Evolutionary conservation across 768 basidiomycete genomes (phyloP).

Genomic region (Leccinellum luteum): DNA sequence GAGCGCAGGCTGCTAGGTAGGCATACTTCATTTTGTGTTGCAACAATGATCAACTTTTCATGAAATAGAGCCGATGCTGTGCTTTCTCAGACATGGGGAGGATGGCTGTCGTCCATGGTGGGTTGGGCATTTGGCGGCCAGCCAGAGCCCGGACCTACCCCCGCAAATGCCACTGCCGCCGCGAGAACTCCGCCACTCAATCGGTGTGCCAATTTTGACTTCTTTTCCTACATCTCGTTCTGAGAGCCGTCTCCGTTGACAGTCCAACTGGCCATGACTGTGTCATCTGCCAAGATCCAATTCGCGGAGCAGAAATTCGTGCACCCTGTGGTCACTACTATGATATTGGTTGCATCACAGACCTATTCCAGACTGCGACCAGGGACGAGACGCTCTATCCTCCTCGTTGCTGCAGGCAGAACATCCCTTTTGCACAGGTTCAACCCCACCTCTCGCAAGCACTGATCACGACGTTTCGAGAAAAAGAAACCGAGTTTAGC

Average conservation of each 20-base stretch:
- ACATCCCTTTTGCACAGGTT: constrained; percentile 29
- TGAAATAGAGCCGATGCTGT: background rate
- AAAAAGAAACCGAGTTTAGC: constrained; percentile 30
- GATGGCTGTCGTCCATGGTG: constrained; percentile 21
- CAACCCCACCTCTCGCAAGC: constrained; percentile 20
- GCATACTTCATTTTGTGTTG: background rate
- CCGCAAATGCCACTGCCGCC: background rate
- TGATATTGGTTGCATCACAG: constrained; percentile 32
- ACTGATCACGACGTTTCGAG: constrained; percentile 19
- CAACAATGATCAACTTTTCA: background rate
- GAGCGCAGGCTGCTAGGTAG: constrained; percentile 8
- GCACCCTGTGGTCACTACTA: constrained; percentile 37
- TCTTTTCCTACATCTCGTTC: background rate
- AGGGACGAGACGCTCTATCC: constrained; percentile 41
- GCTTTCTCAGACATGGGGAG: constrained; percentile 11
- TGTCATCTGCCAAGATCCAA: constrained; percentile 36
- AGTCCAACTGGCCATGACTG: constrained; percentile 31
- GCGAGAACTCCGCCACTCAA: background rate
- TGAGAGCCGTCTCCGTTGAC: background rate
- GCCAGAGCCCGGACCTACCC: background rate
- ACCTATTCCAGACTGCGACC: constrained; percentile 35
- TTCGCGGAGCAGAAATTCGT: constrained; percentile 23
- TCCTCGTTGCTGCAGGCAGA: constrained; percentile 37
- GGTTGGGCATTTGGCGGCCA: background rate
- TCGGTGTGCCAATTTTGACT: constrained; percentile 12